Conservation (phyloP, 75 land plant genomes). For the Azolla pinnata region DNA sequence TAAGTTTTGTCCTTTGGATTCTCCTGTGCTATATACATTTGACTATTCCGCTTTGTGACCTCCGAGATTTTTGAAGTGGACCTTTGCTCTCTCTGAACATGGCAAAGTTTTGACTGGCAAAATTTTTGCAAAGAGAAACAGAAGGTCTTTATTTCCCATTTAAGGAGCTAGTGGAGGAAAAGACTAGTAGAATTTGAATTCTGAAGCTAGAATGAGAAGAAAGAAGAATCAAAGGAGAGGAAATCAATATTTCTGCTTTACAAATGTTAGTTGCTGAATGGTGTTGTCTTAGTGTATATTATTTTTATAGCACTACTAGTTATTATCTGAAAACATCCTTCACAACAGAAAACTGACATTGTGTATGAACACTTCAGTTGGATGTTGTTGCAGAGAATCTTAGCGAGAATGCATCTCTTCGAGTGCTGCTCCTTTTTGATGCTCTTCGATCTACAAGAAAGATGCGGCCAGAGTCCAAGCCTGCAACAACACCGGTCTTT, state of each 20-base stretch:
- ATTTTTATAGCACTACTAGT: too few relatives aligned
- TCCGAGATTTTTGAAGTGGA: too few relatives aligned
- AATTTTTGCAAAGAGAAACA: too few relatives aligned
- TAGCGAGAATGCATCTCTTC: slow-evolving; percentile 15
- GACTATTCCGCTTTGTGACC: too few relatives aligned
- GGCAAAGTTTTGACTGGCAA: too few relatives aligned
- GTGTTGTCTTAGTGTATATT: not conserved
- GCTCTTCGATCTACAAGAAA: slow-evolving; percentile 25
- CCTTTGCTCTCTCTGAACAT: too few relatives aligned
- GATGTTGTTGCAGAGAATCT: slow-evolving; percentile 33
- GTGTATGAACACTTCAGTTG: slow-evolving; percentile 16
- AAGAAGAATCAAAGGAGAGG: not conserved
- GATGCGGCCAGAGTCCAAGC: not conserved
- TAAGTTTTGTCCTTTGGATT: too few relatives aligned
- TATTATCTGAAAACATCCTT: not conserved
- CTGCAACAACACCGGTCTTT: not conserved
- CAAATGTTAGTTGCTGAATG: not conserved
- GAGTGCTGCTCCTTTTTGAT: slow-evolving; percentile 21
- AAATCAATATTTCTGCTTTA: not conserved
- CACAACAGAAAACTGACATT: not conserved
- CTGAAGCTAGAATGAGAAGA: not conserved
- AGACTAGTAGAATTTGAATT: too few relatives aligned
- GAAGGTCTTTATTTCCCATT: too few relatives aligned
- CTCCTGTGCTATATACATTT: too few relatives aligned
- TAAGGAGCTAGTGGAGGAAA: too few relatives aligned